Conservation (phyloP, 352 stramenopile genomes). For the Globisporangium rhizosaccharum region DNA sequence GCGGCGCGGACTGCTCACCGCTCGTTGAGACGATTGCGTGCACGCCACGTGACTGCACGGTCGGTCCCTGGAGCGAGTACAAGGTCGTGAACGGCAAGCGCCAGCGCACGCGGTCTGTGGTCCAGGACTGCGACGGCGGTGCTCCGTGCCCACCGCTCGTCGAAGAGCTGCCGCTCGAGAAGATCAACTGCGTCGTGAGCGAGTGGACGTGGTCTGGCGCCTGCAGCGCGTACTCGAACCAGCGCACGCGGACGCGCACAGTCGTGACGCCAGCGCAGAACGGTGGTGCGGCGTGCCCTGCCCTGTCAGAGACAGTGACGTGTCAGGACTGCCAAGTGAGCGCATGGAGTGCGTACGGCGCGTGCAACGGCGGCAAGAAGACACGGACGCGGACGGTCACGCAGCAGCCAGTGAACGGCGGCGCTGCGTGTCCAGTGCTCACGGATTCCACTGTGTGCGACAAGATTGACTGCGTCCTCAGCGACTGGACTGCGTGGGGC, state of each 20-base stretch:
- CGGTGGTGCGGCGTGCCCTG: constrained; percentile 3
- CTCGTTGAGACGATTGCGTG: constrained; percentile 19
- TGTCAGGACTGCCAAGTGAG: constrained; percentile 20
- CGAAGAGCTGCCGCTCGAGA: constrained; percentile 13
- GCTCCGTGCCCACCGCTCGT: constrained; percentile 11
- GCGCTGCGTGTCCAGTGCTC: constrained; percentile 35
- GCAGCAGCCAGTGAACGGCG: constrained; percentile 36
- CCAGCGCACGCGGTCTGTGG: constrained; percentile 9
- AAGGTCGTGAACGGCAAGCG: constrained; percentile 12
- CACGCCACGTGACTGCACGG: constrained; percentile 19
- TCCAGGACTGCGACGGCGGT: constrained; percentile 11
- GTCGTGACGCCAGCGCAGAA: constrained; percentile 20
- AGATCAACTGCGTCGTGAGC: constrained; percentile 22
- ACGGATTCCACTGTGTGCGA: constrained; percentile 40
- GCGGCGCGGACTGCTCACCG: constrained; percentile 16
- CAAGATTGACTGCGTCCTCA: constrained; percentile 39
- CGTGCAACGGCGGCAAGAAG: constrained; percentile 19
- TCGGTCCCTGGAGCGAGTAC: constrained; percentile 21
- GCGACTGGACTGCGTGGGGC: constrained; percentile 42
- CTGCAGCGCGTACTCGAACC: constrained; percentile 22
- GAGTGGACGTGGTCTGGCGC: constrained; percentile 17
- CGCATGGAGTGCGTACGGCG: constrained; percentile 11
- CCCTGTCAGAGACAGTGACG: constrained; percentile 3
- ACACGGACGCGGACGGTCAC: constrained; percentile 43
- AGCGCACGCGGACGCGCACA: constrained; percentile 18